A percentile compares a stretch with the other conserved stretches of the same genome.
Evolutionary conservation across 2,329 filamentous ascomycete species (phyloP).

Genomic region (Aureobasidium sp.): DNA sequence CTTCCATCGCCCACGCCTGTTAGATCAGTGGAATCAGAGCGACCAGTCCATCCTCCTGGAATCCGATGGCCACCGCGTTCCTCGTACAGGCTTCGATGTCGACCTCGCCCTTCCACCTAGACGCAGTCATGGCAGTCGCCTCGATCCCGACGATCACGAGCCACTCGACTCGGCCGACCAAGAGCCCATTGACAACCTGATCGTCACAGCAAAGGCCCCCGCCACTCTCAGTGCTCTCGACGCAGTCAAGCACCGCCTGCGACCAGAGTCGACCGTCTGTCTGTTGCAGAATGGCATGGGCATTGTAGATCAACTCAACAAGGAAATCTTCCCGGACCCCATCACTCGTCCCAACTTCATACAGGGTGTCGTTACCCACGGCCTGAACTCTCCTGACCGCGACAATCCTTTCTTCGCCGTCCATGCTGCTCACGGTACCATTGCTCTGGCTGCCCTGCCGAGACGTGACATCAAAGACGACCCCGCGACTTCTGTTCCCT

Average conservation of each 20-base stretch:
- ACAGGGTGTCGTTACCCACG: slow-evolving; percentile 57
- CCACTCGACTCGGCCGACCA: slow-evolving; percentile 4
- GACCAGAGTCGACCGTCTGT: slow-evolving; percentile 60
- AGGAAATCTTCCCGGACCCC: slow-evolving; percentile 59
- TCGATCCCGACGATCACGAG: not conserved
- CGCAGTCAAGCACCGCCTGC: slow-evolving; percentile 58
- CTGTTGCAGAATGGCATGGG: slow-evolving; percentile 79
- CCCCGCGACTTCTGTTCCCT: slow-evolving; percentile 18
- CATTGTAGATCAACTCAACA: slow-evolving; percentile 67
- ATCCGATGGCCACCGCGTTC: slow-evolving; percentile 31
- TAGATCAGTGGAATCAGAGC: slow-evolving; percentile 40
- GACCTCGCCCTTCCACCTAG: slow-evolving; percentile 30
- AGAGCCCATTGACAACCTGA: slow-evolving; percentile 59
- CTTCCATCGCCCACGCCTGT: slow-evolving; percentile 49
- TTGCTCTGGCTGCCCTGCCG: slow-evolving; percentile 46
- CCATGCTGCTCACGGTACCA: slow-evolving; percentile 52
- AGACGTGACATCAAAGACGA: slow-evolving; percentile 22
- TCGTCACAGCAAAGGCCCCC: slow-evolving; percentile 69
- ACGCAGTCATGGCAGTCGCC: not conserved
- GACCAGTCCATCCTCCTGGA: slow-evolving; percentile 39
- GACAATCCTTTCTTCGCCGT: slow-evolving; percentile 41
- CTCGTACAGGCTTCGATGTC: slow-evolving; percentile 35
- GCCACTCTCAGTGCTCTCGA: slow-evolving; percentile 59
- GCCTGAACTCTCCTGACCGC: slow-evolving; percentile 36
- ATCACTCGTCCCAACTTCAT: slow-evolving; percentile 65